Percentiles rank a stretch among this genome's conserved stretches.
phyloP scores from a whole-genome alignment of 2,329 filamentous ascomycete genomes.

The Alternaria dauci region DNA sequence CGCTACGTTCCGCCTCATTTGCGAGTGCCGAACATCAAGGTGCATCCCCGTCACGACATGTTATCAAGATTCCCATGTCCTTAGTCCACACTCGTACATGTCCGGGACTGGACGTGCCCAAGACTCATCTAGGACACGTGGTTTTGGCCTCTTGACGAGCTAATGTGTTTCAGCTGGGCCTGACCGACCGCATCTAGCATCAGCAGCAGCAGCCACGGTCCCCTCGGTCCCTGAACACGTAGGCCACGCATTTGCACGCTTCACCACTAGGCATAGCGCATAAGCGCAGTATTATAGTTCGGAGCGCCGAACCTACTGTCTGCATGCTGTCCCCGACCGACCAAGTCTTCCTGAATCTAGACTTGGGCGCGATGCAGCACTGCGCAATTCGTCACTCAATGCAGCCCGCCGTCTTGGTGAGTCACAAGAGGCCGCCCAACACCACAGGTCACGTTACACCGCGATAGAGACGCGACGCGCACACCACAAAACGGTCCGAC shows the following conservation, averaged over 20 bases:
- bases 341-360: constrained; percentile 1
- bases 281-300: constrained; percentile 7
- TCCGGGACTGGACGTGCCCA: background rate
- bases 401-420: constrained; percentile 12
- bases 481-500: background rate
- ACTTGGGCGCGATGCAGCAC: background rate
- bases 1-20: constrained; percentile 8
- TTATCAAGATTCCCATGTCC: background rate
- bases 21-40: constrained; percentile 12
- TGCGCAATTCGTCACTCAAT: background rate
- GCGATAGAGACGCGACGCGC: constrained; percentile 20
- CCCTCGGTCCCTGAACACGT: background rate
- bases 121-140: background rate
- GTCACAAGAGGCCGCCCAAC: constrained; percentile 11
- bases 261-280: background rate
- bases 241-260: constrained; percentile 6
- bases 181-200: background rate
- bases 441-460: constrained; percentile 22
- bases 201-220: background rate
- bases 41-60: constrained; percentile 3
- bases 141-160: background rate
- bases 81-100: background rate
- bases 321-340: background rate
- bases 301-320: background rate
- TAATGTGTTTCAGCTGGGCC: constrained; percentile 2